These are phyloP conservation scores for Yarrowia deformans DNA, from an alignment of 805 yeast species.

Conservation along the genomic window DNA sequence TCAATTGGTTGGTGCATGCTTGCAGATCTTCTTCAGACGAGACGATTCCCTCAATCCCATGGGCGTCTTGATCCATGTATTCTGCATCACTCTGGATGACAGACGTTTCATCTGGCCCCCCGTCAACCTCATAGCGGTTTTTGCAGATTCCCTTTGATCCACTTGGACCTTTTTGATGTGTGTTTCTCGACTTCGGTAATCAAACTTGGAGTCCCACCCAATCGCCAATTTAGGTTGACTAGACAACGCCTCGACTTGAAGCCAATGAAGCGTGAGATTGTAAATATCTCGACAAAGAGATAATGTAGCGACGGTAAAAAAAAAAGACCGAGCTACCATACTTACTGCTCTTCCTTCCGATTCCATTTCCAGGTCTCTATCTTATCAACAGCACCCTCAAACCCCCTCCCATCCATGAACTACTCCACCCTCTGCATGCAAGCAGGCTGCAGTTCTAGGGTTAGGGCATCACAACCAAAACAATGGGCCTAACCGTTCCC, in stretches of 20 bases:
- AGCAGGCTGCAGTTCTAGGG: conserved; percentile 12
- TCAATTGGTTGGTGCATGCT: no score
- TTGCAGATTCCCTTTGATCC: neutral
- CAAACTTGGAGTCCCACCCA: conserved; percentile 14
- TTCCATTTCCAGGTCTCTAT: neutral
- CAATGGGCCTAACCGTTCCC: neutral
- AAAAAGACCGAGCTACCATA: neutral
- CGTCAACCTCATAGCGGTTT: no score
- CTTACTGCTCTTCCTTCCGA: no score
- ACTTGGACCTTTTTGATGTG: neutral
- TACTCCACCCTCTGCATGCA: neutral
- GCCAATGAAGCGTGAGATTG: neutral
- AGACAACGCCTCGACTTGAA: neutral
- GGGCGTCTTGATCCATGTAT: no score
- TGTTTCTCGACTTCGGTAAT: neutral
- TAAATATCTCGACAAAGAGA: neutral
- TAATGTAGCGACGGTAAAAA: neutral
- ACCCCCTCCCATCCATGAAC: no score
- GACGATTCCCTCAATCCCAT: no score
- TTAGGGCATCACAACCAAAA: conserved; percentile 13
- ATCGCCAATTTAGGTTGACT: neutral
- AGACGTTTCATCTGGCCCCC: no score
- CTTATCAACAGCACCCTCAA: neutral
- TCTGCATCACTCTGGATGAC: no score
- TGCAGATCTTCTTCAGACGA: no score